Evolutionary conservation across 805 yeast species (phyloP).

Genomic region (Candida easanensis): DNA sequence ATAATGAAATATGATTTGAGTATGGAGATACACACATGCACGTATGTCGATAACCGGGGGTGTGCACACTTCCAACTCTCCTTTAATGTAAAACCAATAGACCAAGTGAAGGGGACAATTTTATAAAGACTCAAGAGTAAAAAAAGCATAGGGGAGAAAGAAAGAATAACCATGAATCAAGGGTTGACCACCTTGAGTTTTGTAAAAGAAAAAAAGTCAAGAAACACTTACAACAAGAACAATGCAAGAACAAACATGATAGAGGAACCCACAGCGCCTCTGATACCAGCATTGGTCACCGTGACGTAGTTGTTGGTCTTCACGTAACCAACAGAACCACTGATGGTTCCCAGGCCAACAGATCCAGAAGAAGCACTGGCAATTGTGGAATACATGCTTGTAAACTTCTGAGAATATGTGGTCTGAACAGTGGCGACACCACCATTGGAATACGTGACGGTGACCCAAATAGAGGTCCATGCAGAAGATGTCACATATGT

Average conservation of each 20-base stretch:
- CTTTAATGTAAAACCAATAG: no score
- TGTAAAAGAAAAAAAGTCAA: no score
- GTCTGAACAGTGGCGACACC: slow-evolving; percentile 45
- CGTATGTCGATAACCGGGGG: no score
- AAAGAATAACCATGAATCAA: no score
- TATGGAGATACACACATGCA: no score
- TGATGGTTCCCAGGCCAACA: slow-evolving; percentile 74
- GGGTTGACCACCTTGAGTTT: not conserved
- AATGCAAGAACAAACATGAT: slow-evolving; percentile 19
- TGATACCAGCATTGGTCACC: slow-evolving; percentile 11
- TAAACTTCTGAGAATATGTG: slow-evolving; percentile 53
- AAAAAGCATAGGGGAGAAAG: no score
- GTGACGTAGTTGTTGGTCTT: slow-evolving; percentile 46
- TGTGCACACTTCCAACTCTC: no score
- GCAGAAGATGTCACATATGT: slow-evolving; percentile 30
- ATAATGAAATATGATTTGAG: no score
- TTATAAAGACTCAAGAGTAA: no score
- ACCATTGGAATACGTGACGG: slow-evolving; percentile 45
- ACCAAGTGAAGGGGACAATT: no score
- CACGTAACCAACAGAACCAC: slow-evolving; percentile 66
- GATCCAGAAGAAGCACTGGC: slow-evolving; percentile 57
- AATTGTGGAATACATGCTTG: slow-evolving; percentile 42
- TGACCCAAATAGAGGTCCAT: slow-evolving; percentile 47
- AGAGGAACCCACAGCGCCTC: slow-evolving; percentile 14
- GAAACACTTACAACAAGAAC: slow-evolving; percentile 15